Evolutionary conservation across 108 stramenopile species (phyloP).

Genomic region (Skeletonema costatum): DNA sequence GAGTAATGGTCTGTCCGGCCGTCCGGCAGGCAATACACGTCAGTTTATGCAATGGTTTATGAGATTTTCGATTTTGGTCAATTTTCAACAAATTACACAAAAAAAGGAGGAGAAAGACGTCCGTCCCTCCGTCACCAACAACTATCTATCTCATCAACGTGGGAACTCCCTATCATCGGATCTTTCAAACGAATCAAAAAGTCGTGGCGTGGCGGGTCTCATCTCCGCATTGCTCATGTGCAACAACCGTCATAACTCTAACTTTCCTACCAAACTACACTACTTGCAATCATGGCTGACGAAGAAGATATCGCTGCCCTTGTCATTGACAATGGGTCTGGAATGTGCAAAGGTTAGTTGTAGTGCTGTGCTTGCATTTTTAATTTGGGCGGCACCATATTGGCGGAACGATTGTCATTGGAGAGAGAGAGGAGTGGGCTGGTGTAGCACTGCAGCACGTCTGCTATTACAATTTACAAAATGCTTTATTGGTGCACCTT

Average conservation of each 20-base stretch:
- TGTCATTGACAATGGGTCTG: slow-evolving; percentile 95
- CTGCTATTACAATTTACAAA: background rate
- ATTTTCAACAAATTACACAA: too few species aligned
- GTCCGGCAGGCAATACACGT: too few species aligned
- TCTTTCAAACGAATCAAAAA: too few species aligned
- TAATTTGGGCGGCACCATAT: background rate
- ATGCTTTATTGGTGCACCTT: background rate
- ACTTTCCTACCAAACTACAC: background rate
- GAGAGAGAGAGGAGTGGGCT: background rate
- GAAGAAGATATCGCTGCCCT: slow-evolving; percentile 95
- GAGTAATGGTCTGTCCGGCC: too few species aligned
- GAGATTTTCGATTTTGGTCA: too few species aligned
- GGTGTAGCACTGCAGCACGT: background rate
- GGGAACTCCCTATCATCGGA: background rate
- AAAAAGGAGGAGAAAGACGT: too few species aligned
- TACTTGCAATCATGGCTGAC: slow-evolving; percentile 75
- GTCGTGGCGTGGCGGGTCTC: background rate
- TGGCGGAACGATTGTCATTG: background rate
- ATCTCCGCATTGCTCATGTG: background rate
- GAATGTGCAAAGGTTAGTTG: slow-evolving; percentile 94
- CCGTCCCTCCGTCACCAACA: too few species aligned
- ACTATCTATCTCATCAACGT: too few species aligned
- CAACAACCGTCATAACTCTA: background rate
- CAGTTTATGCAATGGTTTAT: too few species aligned
- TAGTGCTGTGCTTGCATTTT: background rate